A percentile compares a stretch with the other conserved stretches of the same genome.
phyloP scores from a whole-genome alignment of 177 flowering plant genomes.

The Vitis hybrid region DNA sequence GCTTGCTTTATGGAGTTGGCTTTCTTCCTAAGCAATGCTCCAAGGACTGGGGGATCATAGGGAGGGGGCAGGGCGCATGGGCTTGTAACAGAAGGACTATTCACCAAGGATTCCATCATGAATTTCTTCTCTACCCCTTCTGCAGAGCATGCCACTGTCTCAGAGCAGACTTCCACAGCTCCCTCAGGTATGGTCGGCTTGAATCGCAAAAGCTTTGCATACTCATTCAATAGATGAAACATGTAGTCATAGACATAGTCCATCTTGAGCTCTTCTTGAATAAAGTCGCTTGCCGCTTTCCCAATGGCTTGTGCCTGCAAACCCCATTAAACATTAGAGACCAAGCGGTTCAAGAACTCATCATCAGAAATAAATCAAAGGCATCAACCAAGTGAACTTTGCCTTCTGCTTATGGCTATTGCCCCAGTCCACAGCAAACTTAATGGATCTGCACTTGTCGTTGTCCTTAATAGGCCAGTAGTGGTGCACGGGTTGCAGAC shows the following conservation, averaged over 20 bases:
- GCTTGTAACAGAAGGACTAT: slow-evolving; percentile 15
- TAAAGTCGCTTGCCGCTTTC: slow-evolving; percentile 26
- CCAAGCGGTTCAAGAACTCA: background rate
- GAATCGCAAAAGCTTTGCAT: slow-evolving; percentile 29
- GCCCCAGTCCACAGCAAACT: slow-evolving; percentile 38
- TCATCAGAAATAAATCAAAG: no score
- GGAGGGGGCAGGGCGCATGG: slow-evolving; percentile 37
- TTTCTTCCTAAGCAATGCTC: slow-evolving; percentile 6
- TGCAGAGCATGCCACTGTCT: slow-evolving; percentile 29
- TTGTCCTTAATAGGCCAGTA: slow-evolving; percentile 35
- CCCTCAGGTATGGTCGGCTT: slow-evolving; percentile 23
- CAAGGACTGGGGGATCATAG: slow-evolving; percentile 15
- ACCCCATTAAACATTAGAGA: background rate
- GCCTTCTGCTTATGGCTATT: slow-evolving; percentile 28
- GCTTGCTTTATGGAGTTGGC: slow-evolving; percentile 5
- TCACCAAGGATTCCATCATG: slow-evolving; percentile 28
- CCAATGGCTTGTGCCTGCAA: slow-evolving; percentile 34
- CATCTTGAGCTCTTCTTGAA: slow-evolving; percentile 37
- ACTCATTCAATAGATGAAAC: slow-evolving; percentile 32
- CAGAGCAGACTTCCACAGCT: slow-evolving; percentile 32
- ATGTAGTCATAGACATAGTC: slow-evolving; percentile 34
- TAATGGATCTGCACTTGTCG: slow-evolving; percentile 33
- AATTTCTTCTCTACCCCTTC: slow-evolving; percentile 24
- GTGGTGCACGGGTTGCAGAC: slow-evolving; percentile 24
- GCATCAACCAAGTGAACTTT: background rate